phyloP scores from a whole-genome alignment of 2,329 filamentous ascomycete genomes.

The Neofusicoccum laricinum region DNA sequence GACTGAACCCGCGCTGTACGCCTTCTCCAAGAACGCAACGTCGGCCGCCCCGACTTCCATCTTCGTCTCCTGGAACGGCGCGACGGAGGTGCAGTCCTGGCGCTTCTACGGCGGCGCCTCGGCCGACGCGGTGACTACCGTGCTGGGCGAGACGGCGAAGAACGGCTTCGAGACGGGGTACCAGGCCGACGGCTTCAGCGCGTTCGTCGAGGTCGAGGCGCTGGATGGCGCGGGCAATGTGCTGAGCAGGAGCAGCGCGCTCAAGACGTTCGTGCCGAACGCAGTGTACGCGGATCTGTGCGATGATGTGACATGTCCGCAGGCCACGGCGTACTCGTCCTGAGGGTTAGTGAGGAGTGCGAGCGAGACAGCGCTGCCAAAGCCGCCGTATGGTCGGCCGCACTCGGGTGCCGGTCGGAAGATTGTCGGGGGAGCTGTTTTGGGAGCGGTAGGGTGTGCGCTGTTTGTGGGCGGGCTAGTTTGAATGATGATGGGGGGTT shows the following conservation, averaged over 20 bases:
- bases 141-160: conserved; percentile 3
- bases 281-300: conserved; percentile 7
- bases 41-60: conserved; percentile 22
- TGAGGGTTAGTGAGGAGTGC: neutral
- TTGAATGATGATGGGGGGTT: too few relatives aligned
- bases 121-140: neutral
- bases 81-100: conserved; percentile 14
- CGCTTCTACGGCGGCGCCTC: conserved; percentile 11
- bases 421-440: neutral
- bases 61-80: conserved; percentile 16
- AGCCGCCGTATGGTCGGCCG: too few relatives aligned
- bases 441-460: too few relatives aligned
- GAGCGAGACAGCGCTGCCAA: neutral
- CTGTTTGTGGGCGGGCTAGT: too few relatives aligned
- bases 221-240: neutral
- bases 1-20: conserved; percentile 10
- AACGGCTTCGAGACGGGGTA: conserved; percentile 16
- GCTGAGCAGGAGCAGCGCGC: neutral
- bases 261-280: conserved; percentile 15
- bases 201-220: conserved; percentile 4
- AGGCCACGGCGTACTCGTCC: neutral
- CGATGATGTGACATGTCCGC: conserved; percentile 8
- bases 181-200: neutral
- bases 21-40: conserved; percentile 28
- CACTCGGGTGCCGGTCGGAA: too few relatives aligned